Base-by-base conservation (phyloP, 1,284 basidiomycete genomes). In the Trametes hirsuta region DNA sequence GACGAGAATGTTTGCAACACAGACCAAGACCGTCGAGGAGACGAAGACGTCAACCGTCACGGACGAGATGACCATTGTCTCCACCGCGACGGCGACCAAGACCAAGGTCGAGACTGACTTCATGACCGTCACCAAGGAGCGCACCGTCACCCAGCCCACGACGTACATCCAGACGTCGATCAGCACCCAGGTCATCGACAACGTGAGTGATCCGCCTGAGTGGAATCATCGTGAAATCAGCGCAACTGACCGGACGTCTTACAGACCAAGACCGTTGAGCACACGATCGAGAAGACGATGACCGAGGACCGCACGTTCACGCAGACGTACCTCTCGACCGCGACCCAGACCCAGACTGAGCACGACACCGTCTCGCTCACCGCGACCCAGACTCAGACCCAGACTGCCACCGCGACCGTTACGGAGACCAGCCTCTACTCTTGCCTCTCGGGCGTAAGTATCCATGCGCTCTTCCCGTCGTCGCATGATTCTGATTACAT, bases 111-210 rank as follows among this genome's bases (percentile, higher is more conserved):
- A 58, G 58, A 64, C 64, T 35, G 56, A 58, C 56, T 58, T 58
- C 56, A 64, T 70, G 59, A 73, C 72, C 42, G 66, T 74, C 61
- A 74, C 72, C 37, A 51, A 68, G 45, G 45, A 72, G 62, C 72
- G 70, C 66, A 73, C 72, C 36, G 39, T 69, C 58, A 63, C 70
- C 36, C 61, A 74, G 68, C 71, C 72, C 12, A 87, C 85, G 12
- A 88, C 86, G 11, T 86, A 80, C 72, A 77, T 77, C 61, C 81
- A 75, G 41, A 75, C 81, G 45, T 84, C 76, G 71, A 80, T 86
- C 53, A 79, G 76, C 69, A 88, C 86, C 37, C 63, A 81, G 61
- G 79, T 86, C 70, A 82, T 85, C 61, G 82, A 88, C 71, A 83
- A 85, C 65, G 82, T 83, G 15, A 25, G 56, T 48, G 9, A 1